Evolutionary conservation across 164 flowering plant genomes (phyloP), one percentile per base, ranked within the genome.

Genomic region (Magnolia sinica): DNA sequence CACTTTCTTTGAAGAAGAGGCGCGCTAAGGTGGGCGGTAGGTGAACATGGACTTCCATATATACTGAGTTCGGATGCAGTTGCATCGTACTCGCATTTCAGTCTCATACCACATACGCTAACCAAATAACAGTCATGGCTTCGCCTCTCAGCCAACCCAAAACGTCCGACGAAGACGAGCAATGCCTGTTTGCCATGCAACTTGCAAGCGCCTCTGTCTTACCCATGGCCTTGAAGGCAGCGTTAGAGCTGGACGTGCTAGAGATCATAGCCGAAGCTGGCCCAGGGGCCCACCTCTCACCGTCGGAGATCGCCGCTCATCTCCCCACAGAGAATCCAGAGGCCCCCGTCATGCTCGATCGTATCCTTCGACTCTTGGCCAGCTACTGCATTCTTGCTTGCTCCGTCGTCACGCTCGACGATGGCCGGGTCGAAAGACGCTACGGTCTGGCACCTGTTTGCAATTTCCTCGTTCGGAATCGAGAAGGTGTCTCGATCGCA

Each of bases 371-470:
- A 59, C 85, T 94, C 22, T 83, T 92, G 50, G 89, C 97, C 11
- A 82, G 89, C 83, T 85, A 88, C 85, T 81, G 86, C 6, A 77
- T 94, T 22, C 84, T 94, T 71, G 85, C 81, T 9, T 91, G 81
- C 87, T 76, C 86, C 4, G 77, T 82, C 10, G 70, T 74, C 31
- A 76, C 61, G 10, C 83, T 77, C 63, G 79, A 84, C 3, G 88
- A 82, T 63, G 95, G 93, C n/a, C 63, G 22, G 3, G 85, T 84
- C 2, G 90, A 92, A 84, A 77, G 95, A 74, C 84, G 83, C 7
- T 96, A 96, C 72, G 95, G 95, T 1, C 85, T 91, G 8, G 91
- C 89, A 10, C 94, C 95, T 0, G 98, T 89, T 8, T 81, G 89
- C 76, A 89, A 88, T 82, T 96, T 78, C 87, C 73, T 94, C 86